Evolutionary conservation across 2,329 filamentous ascomycete species (phyloP), one percentile per base, ranked within the genome.

Genomic region (Xylariaceae sp.): DNA sequence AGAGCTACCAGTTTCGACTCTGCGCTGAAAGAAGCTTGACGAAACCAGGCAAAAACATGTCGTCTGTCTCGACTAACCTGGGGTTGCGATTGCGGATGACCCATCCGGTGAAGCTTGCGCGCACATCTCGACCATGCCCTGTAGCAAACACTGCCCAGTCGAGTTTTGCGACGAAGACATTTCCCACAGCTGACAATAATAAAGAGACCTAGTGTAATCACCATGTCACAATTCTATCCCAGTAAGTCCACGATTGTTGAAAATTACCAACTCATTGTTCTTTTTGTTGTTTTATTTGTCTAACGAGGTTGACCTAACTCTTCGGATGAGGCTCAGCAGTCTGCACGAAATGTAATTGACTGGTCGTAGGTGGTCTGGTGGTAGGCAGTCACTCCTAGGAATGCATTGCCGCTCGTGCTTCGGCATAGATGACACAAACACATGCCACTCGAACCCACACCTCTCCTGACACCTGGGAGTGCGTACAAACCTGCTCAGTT

Each of bases 401-500:
- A 30, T 30, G 23, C 23, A 30, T 30, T 30, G 45, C 11, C n/a
- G n/a, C 49, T 51, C 11, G 39, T 48, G 10, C 4, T 37, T 45
- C 39, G 13, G 47, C 15, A 48, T 39, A 23, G n/a, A 44, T 10
- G 37, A 44, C 47, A 37, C 11, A 37, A 44, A 51, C 45, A 34
- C 15, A 45, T 55, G 44, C 45, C 49, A 53, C 44, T 23, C 34
- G 7, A 35, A 53, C 49, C 15, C 52, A 51, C 48, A 48, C 41
- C 4, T 55, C 10, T 51, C 55, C 41, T 17, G 17, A 53, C n/a
- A 51, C 53, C 48, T 41, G 44, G 17, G 37, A 23, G 54, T 23
- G 47, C 48, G 51, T 58, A 56, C 10, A 50, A 59, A 52, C n/a
- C n/a, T n/a, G 44, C 37, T 51, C 18, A 39, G 51, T 64, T 62